Evolutionary conservation across 257 asterid genomes (phyloP).

Genomic region (Nicotiana attenuata): DNA sequence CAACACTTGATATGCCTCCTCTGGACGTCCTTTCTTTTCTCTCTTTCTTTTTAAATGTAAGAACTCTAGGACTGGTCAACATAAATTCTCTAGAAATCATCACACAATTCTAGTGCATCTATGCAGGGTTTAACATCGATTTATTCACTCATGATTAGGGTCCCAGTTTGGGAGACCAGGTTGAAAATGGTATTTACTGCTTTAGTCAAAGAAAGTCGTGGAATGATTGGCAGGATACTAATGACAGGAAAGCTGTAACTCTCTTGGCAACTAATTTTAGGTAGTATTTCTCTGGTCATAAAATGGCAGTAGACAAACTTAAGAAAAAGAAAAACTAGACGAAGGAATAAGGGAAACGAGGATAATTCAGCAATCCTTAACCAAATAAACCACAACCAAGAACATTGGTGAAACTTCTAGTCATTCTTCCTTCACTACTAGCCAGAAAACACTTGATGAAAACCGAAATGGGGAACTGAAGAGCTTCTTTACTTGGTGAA

Average conservation of each 20-base stretch:
- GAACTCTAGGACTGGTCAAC: neutral
- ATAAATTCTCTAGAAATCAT: neutral
- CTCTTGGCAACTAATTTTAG: neutral
- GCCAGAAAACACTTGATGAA: neutral
- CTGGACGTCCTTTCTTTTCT: neutral
- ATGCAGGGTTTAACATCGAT: neutral
- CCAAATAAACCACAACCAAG: slow-evolving; percentile 8
- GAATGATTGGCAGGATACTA: neutral
- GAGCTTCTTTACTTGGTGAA: neutral
- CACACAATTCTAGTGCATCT: neutral
- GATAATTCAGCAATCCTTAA: neutral
- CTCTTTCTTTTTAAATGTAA: neutral
- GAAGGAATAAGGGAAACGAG: slow-evolving; percentile 1
- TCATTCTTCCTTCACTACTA: neutral
- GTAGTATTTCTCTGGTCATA: neutral
- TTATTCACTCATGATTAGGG: neutral
- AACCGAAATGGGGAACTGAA: neutral
- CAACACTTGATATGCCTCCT: neutral
- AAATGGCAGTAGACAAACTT: slow-evolving; percentile 1
- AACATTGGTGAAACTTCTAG: neutral
- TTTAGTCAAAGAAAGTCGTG: neutral
- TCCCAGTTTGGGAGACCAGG: neutral
- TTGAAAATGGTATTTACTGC: neutral
- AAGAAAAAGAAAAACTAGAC: neutral
- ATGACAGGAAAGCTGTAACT: neutral